Percentiles rank a stretch among this genome's conserved stretches.
These are phyloP conservation scores for Casaregolazyma lundiana DNA, from an alignment of 1,139 yeast genomes.

Conservation along the genomic window DNA sequence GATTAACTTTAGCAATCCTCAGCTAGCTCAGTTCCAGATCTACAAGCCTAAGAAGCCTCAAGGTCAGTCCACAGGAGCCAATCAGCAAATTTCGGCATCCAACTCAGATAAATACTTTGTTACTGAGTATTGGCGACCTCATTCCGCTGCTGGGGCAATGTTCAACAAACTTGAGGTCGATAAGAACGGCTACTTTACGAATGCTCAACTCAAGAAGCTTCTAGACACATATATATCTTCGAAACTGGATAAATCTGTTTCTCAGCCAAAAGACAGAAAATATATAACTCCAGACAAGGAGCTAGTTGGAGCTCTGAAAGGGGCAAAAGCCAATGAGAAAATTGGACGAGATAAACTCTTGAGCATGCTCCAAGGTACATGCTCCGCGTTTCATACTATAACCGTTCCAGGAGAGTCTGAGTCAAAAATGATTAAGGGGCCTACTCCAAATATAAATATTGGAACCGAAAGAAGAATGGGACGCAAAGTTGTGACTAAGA, in stretches of 20 bases:
- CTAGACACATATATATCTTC: constrained; percentile 53
- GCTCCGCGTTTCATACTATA: constrained; percentile 57
- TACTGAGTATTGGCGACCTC: constrained; percentile 28
- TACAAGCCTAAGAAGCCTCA: constrained; percentile 42
- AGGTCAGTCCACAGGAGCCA: not conserved
- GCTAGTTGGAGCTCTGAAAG: constrained; percentile 32
- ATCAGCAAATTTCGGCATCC: constrained; percentile 3
- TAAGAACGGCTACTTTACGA: constrained; percentile 44
- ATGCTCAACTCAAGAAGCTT: constrained; percentile 49
- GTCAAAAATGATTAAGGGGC: constrained; percentile 46
- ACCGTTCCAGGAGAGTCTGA: constrained; percentile 41
- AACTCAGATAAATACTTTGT: constrained; percentile 17
- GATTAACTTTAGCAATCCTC: constrained; percentile 46
- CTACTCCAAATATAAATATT: constrained; percentile 61
- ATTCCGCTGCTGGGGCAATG: constrained; percentile 32
- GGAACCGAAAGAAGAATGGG: constrained; percentile 78
- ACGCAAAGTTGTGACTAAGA: constrained; percentile 70
- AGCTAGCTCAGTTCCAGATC: constrained; percentile 57
- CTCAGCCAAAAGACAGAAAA: constrained; percentile 43
- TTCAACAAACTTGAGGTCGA: constrained; percentile 43
- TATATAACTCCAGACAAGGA: constrained; percentile 50
- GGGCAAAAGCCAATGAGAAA: constrained; percentile 21
- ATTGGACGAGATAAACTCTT: constrained; percentile 49
- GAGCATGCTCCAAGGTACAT: constrained; percentile 43
- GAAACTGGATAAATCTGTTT: constrained; percentile 42